Evolutionary conservation across 2,329 filamentous ascomycete species (phyloP).

Genomic region (Cercospora canescens): DNA sequence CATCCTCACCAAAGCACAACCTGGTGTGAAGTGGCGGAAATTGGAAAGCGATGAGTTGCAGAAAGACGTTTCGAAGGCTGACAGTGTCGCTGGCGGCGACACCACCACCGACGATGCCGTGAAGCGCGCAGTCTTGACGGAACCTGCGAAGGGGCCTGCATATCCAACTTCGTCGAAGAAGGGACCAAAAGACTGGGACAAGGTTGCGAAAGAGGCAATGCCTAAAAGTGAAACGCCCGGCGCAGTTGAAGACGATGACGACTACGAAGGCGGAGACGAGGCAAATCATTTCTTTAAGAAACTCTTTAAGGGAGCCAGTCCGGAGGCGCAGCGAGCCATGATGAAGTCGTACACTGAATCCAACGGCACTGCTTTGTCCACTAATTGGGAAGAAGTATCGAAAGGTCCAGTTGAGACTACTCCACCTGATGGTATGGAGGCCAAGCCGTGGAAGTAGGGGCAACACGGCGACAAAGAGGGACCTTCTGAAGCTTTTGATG

Average conservation of each 20-base stretch:
- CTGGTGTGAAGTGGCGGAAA: slow-evolving; percentile 67
- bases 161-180: slow-evolving; percentile 86
- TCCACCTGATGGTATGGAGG: slow-evolving; percentile 76
- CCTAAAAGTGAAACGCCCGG: slow-evolving; percentile 17
- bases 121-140: slow-evolving; percentile 24
- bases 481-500: background rate
- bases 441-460: slow-evolving; percentile 64
- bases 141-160: slow-evolving; percentile 47
- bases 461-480: background rate
- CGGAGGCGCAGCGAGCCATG: slow-evolving; percentile 88
- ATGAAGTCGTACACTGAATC: slow-evolving; percentile 96
- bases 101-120: slow-evolving; percentile 5
- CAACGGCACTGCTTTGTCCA: slow-evolving; percentile 88
- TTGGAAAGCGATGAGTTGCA: slow-evolving; percentile 51
- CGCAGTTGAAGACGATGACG: slow-evolving; percentile 47
- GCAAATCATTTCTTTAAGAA: slow-evolving; percentile 88
- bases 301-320: slow-evolving; percentile 73
- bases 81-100: slow-evolving; percentile 1
- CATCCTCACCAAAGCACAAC: slow-evolving; percentile 64
- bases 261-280: slow-evolving; percentile 58
- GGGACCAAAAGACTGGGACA: slow-evolving; percentile 93
- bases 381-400: slow-evolving; percentile 83
- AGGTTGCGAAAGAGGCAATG: slow-evolving; percentile 55
- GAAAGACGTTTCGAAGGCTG: slow-evolving; percentile 17
- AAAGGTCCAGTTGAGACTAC: slow-evolving; percentile 68